Base-by-base conservation (phyloP, 2,329 filamentous ascomycete genomes). In the Phialophora chinensis region DNA sequence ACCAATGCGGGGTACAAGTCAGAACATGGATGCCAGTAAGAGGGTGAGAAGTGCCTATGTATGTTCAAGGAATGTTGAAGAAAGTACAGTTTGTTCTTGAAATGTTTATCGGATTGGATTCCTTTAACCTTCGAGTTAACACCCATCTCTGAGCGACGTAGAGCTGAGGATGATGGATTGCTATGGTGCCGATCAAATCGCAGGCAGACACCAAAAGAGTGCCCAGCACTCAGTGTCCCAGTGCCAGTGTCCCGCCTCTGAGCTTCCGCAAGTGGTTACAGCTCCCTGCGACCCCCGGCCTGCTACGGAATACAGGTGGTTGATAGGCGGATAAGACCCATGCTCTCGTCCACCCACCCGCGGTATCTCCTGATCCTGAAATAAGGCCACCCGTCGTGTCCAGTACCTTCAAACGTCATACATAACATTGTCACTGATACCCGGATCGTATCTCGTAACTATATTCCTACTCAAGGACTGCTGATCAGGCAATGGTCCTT, bases 161-260 rank as follows among this genome's bases (percentile, higher is more conserved):
- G 42, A 59, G 38, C 23, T 59, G 56, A 27, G 29, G 29, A 56
- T 56, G 53, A 17, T 31, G 20, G 53, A 56, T 35, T 35, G 53
- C 35, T 11, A 59, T 59, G 59, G 2, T 23, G 47, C 47, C 11
- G 47, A 50, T 33, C 31, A 52, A 33, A 23, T 25, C 31, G 49
- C 31, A 61, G 59, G 59, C 59, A 61, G 59, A 61, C 59, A 54
- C 59, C 47, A 61, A 61, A 60, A 42, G 31, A 54, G 33, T 20
- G 29, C n/a, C 49, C 49, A 52, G 49, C 23, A 17, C 20, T 12
- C 49, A 29, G 38, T 5, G 49, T 52, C 25, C 8, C 49, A 23
- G 49, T 14, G 4, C 20, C 49, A 23, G 49, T 52, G 25, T 52
- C 25, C 57, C 42, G 20, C 27, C 38, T 25, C 23, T 29, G 49